Base-by-base conservation (phyloP, 768 basidiomycete genomes). In the Lenzites betulinus region DNA sequence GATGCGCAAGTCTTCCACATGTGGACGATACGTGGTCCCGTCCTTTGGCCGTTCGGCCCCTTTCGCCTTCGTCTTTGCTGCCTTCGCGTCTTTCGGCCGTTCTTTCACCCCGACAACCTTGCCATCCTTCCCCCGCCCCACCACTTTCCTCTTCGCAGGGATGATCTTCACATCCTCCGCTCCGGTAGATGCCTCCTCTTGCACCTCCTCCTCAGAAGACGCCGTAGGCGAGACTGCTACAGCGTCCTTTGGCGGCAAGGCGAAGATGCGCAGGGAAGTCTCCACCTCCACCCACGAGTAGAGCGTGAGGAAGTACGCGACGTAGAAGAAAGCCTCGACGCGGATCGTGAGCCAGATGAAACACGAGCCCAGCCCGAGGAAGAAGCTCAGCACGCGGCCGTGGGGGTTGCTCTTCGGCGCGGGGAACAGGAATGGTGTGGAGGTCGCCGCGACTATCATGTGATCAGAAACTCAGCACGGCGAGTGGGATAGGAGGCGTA, bases 301-400 rank as follows among this genome's bases (percentile, higher is more conserved):
- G 35, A 94, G 72, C 6, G 85, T 85, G 20, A 75, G 74, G 0
- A 84, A 83, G 68, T 88, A 93, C 13, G 83, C 78, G n/a, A 83
- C 76, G 66, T 87, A 93, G 72, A 95, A 94, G 15, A 93, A 77
- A 0, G 87, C 89, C 68, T 94, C 93, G 23, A 88, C 83, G 59
- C 88, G 89, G 70, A 93, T 90, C 2, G 92, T 91, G 18, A 95
- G 79, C 38, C 92, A 79, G 36, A 92, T 79, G 60, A 93, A 94
- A 66, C 85, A 87, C 3, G 87, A 86, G 0, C 84, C 82, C 62
- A 93, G 89, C 7, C 85, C 84, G 46, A 92, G 80, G 70, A 90
- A 90, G 66, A 85, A 83, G 28, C 79, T 77, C 33, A 87, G 72
- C 15, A 88, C 76, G 66, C 82, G 86, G 1, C 84, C 81, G 51